Base-by-base conservation (phyloP, 805 yeast genomes). In the Kurtzmaniella cleridarum region DNA sequence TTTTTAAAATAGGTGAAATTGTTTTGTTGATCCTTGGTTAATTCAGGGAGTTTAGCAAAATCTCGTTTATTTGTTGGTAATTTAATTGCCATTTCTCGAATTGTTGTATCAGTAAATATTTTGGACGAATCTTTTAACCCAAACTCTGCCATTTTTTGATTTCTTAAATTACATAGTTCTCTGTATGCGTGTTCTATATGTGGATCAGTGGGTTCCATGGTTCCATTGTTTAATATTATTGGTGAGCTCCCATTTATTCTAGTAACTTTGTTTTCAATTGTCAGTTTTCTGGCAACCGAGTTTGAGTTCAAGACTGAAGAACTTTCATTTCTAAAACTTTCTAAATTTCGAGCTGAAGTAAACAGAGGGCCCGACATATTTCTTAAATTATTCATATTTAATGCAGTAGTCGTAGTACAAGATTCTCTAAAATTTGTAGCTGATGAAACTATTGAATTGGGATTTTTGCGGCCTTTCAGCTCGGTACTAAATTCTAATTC, bases 41-140 rank as follows among this genome's bases (percentile, higher is more conserved):
- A 55, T 4, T 64, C 73, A 1, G 50, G 55, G 35, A 78, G 48
- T 35, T 50, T 54, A 5, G 63, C 56, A 53, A 66, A 82, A 30
- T 69, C 81, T 13, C 50, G 54, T 33, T 69, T 69, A 12, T 68
- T 71, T 2, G 67, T 64, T 1, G 89, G 88, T 26, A 81, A 60
- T 36, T 59, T 64, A 14, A 54, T 45, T 0, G 85, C 78, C 78
- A 81, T 72, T 32, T 76, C 79, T 42, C 69, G 67, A 41, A 81
- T 52, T 0, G 78, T 47, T 2, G 38, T 46, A 31, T 65, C 69
- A 18, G 53, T 42, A 2, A 64, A 41, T 26, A 55, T 45, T 27
- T 49, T 53, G 14, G 39, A 35, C 5, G 53, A 41, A 35, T 34
- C 54, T 46, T 27, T 62, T 43, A 16, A 45, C 14, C 64, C 65